A percentile compares a stretch with the other conserved stretches of the same genome.
These are phyloP conservation scores for Saturnispora diversa DNA, from an alignment of 805 yeast genomes.

Conservation along the genomic window DNA sequence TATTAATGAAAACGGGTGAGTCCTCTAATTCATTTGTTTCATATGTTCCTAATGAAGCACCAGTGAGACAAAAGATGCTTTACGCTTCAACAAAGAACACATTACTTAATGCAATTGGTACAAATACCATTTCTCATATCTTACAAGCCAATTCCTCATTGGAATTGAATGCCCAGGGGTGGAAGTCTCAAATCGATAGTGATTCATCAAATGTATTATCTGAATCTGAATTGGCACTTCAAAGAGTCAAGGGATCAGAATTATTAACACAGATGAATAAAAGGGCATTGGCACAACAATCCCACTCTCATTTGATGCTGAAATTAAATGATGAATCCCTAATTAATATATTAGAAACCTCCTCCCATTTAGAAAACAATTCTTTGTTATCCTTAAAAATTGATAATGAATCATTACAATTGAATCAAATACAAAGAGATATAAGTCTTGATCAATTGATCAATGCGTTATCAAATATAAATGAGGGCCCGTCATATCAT, in stretches of 20 bases:
- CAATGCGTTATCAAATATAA: not conserved
- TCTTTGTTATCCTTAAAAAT: conserved; percentile 7
- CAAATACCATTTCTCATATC: conserved; percentile 35
- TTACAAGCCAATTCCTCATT: conserved; percentile 23
- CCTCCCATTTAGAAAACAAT: not conserved
- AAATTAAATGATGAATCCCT: conserved; percentile 1
- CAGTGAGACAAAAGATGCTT: conserved; percentile 80
- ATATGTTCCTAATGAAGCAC: conserved; percentile 80
- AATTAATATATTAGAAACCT: not conserved
- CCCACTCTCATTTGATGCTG: conserved; percentile 8
- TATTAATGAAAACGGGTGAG: conserved; percentile 28
- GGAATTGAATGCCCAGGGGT: conserved; percentile 46
- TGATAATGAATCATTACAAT: conserved; percentile 6
- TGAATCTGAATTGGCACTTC: conserved; percentile 47
- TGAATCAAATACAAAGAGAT: not conserved
- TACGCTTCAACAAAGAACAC: conserved; percentile 87
- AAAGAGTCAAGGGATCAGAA: conserved; percentile 39
- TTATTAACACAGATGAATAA: conserved; percentile 16
- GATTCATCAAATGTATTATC: conserved; percentile 42
- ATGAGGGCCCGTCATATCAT: conserved; percentile 9
- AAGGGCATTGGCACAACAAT: conserved; percentile 7
- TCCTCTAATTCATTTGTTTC: conserved; percentile 52
- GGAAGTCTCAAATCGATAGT: conserved; percentile 33
- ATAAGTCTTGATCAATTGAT: not conserved
- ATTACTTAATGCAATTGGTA: conserved; percentile 53